These are phyloP conservation scores for Monosporascus sp. DNA, from an alignment of 2,329 filamentous ascomycete genomes.

Conservation along the genomic window DNA sequence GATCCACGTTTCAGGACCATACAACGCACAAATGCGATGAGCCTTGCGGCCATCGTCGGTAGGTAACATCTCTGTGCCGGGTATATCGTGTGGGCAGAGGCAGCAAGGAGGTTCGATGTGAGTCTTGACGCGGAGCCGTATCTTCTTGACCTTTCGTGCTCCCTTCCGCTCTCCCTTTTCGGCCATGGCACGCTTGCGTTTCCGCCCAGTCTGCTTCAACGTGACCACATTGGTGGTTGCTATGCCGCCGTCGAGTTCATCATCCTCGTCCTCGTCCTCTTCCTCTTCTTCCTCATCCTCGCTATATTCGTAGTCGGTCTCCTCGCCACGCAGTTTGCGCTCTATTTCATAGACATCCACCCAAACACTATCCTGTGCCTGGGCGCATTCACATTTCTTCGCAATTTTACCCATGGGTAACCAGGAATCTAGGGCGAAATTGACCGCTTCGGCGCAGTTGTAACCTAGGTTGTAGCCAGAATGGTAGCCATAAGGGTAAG, in stretches of 20 bases:
- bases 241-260: constrained; percentile 55
- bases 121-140: constrained; percentile 66
- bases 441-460: constrained; percentile 98
- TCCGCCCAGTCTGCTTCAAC: constrained; percentile 53
- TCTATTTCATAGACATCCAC: constrained; percentile 95
- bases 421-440: constrained; percentile 95
- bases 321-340: constrained; percentile 85
- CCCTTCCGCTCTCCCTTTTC: constrained; percentile 51
- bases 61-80: constrained; percentile 72
- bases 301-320: constrained; percentile 76
- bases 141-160: constrained; percentile 66
- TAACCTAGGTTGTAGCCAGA: constrained; percentile 97
- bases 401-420: constrained; percentile 91
- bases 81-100: constrained; percentile 86
- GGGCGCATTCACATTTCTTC: constrained; percentile 92
- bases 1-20: constrained; percentile 88
- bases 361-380: constrained; percentile 96
- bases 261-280: constrained; percentile 58
- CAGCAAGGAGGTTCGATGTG: constrained; percentile 76
- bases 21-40: constrained; percentile 83
- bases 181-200: constrained; percentile 57
- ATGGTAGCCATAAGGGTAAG: constrained; percentile 96
- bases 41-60: constrained; percentile 85
- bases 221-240: constrained; percentile 70
- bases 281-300: constrained; percentile 66